Base-by-base conservation (phyloP, 2,329 filamentous ascomycete species). In the Aspergillus sp. region DNA sequence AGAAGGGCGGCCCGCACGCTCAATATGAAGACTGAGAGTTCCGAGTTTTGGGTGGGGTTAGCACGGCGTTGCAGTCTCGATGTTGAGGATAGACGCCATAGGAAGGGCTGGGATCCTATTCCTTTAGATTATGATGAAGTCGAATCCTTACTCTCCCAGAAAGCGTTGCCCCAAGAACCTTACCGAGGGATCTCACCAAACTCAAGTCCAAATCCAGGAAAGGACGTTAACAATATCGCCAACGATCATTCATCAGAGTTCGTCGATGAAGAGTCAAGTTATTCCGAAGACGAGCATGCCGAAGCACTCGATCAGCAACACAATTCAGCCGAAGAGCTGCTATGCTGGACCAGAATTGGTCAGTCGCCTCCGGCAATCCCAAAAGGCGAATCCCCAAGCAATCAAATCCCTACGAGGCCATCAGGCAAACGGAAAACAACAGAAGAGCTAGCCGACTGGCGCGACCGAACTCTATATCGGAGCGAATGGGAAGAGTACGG, bases 1-100 rank as follows among this genome's bases (percentile, higher is more conserved):
- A 68, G 71, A 35, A 76, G 83, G 12, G 85, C 86, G 19, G 65
- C 85, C 14, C 75, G 82, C 11, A 73, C 86, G 2, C 69, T 89
- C 4, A 77, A 79, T 6, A 72, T 88, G 72, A 74, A 78, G 51
- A 66, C 65, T 3, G 72, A 82, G 56, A 72, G 74, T 6, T 70
- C 72, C 19, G 69, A 79, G 3, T 83, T 82, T 55, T 87, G 86
- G 83, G 70, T 76, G 12, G 73, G 70, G 3, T 73, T 80, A 6
- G 77, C 85, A 1, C 77, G 82, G 58, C 79, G 84, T 59, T 83
- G 80, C 63, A 74, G 75, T 8, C 64, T 88, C 4, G 68, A 77
- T 14, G 81, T 89, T 3, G 75, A 78, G 46, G 73, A 79, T 51
- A 66, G 70, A 9, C 61, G 64, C 2, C 66, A 71, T 35, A 66